phyloP scores from a whole-genome alignment of 1,139 yeast genomes.

The Suhomyces guaymorum region DNA sequence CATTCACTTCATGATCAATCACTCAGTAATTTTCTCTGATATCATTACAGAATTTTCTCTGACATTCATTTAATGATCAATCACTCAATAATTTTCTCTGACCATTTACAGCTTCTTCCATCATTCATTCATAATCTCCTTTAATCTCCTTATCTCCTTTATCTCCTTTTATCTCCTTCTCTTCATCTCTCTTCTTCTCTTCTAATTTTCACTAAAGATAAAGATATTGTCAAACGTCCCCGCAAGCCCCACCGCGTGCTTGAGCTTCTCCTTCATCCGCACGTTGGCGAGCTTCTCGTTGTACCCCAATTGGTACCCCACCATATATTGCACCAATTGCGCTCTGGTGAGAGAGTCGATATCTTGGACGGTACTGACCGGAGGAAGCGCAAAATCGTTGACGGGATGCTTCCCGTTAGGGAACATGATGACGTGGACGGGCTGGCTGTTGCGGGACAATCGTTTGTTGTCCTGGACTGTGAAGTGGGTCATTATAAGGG shows the following conservation, averaged over 20 bases:
- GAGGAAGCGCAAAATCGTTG: slow-evolving; percentile 11
- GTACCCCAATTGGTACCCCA: slow-evolving; percentile 12
- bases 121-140: too few species aligned
- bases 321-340: slow-evolving; percentile 11
- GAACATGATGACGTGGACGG: slow-evolving; percentile 9
- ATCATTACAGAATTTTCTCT: too few species aligned
- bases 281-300: slow-evolving; percentile 12
- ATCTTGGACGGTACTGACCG: slow-evolving; percentile 11
- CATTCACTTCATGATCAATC: too few species aligned
- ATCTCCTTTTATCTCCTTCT: neutral
- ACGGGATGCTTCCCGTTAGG: slow-evolving; percentile 13
- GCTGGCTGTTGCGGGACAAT: slow-evolving; percentile 9
- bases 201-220: slow-evolving; percentile 8
- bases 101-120: neutral
- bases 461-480: slow-evolving; percentile 10
- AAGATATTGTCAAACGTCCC: slow-evolving; percentile 13
- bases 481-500: too few species aligned
- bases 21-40: too few species aligned
- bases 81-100: too few species aligned
- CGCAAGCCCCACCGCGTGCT: slow-evolving; percentile 13
- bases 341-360: slow-evolving; percentile 11
- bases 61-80: too few species aligned
- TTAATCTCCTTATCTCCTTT: too few species aligned
- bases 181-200: neutral
- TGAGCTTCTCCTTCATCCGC: slow-evolving; percentile 13